Conservation (phyloP, 129 eudicot genomes). For the Flaveria brownii region DNA sequence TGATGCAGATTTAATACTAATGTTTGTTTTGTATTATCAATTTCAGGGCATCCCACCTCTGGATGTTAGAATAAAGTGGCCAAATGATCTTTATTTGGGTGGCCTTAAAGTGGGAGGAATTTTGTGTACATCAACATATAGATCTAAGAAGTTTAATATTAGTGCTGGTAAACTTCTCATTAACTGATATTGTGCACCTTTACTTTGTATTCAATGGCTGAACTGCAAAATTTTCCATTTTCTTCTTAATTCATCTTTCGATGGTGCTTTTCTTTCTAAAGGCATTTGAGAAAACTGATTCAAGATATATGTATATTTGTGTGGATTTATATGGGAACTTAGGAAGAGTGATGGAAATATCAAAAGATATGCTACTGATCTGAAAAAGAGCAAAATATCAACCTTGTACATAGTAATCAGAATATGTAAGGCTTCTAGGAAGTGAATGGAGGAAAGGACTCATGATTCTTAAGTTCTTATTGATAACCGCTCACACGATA, state of each 20-base stretch:
- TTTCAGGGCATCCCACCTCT: slow-evolving; percentile 82
- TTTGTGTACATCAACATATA: slow-evolving; percentile 91
- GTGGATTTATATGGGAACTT: background rate
- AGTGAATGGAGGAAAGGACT: background rate
- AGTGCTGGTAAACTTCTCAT: slow-evolving; percentile 74
- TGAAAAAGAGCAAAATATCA: background rate
- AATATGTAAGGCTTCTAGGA: background rate
- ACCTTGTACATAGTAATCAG: background rate
- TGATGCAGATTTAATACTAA: slow-evolving; percentile 20
- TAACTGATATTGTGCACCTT: background rate
- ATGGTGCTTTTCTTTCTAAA: background rate
- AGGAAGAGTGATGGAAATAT: background rate
- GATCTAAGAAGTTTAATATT: slow-evolving; percentile 78
- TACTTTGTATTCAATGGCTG: slow-evolving; percentile 6
- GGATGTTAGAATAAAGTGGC: slow-evolving; percentile 95
- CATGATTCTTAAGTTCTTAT: background rate
- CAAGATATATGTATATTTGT: background rate
- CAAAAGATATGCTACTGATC: background rate
- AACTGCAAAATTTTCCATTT: background rate
- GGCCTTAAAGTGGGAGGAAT: slow-evolving; percentile 98
- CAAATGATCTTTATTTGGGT: slow-evolving; percentile 89
- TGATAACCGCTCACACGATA: too few relatives aligned
- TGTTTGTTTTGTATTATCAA: slow-evolving; percentile 25
- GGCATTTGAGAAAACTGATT: background rate
- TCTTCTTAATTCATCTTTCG: slow-evolving; percentile 20